A percentile compares a stretch with the other conserved stretches of the same genome.
Conservation (phyloP, 306 rosid genomes). For the Malus sieversii region DNA sequence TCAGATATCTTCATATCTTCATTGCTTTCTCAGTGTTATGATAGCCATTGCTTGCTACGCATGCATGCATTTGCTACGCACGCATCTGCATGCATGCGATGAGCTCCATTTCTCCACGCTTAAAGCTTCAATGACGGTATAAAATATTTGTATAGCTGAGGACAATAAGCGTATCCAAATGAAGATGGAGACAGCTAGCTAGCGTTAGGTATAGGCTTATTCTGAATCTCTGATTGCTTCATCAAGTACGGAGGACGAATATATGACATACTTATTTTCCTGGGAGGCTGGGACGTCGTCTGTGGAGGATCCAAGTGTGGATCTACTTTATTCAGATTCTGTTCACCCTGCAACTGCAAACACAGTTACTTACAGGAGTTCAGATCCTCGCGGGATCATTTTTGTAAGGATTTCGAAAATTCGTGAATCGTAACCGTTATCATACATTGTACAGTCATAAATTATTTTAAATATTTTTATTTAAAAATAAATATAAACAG, state of each 20-base stretch:
- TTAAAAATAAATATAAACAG: too few relatives aligned
- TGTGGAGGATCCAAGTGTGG: background rate
- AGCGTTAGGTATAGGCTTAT: background rate
- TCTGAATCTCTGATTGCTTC: background rate
- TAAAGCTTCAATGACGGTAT: too few relatives aligned
- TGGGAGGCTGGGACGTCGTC: background rate
- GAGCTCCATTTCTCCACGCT: background rate
- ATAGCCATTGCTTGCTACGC: background rate
- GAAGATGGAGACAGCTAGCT: background rate
- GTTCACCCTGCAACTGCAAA: background rate
- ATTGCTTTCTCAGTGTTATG: too few relatives aligned
- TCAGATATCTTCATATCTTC: too few relatives aligned
- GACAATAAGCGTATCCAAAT: too few relatives aligned
- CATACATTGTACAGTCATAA: fast-evolving
- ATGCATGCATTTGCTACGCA: background rate
- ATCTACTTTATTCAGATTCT: background rate
- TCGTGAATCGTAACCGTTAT: too few relatives aligned
- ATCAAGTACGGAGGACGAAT: background rate
- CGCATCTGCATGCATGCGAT: background rate
- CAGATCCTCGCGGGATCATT: too few relatives aligned
- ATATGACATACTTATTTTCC: background rate
- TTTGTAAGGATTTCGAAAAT: too few relatives aligned
- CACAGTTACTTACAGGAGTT: background rate
- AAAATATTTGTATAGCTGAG: too few relatives aligned
- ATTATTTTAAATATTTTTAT: too few relatives aligned